Base-by-base conservation (phyloP, 306 rosid genomes). In the Rosa chinensis region DNA sequence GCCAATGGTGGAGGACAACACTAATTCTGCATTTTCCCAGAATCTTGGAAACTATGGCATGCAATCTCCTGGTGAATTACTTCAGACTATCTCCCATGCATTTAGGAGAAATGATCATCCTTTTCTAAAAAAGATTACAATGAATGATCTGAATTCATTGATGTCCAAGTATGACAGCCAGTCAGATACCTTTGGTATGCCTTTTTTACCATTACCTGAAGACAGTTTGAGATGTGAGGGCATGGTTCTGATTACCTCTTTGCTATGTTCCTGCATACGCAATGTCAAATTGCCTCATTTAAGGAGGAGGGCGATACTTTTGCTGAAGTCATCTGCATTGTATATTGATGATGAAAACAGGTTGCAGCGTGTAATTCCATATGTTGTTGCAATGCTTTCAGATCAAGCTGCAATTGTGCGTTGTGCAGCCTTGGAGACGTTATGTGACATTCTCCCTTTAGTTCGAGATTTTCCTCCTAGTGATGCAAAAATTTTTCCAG, bases 391-490 rank as follows among this genome's bases (percentile, higher is more conserved):
- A 69, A 92, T 95, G 99, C 97, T 95, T 81, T 92, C 90, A 35
- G 99, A 95, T 84, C 77, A 92, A 50, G 92, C 96, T 21, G 99
- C 97, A 82, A 95, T 93, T 87, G 99, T 93, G 61, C 98, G 99
- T 45, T 95, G 97, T 52, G 98, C 99, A 84, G 94, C 99, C 70
- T 74, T 95, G 82, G 99, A 95, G 83, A 95, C 98, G 50, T 77
- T 95, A 85, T 92, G 94, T 80, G 96, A 95, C 87, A 93, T 95
- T 83, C 89, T 95, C 76, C 94, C 98, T 82, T 78, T 93, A 76
- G 97, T 95, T 62, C 91, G 96, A 37, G 98, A 93, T 72, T 95
- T 95, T 84, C 99, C 98, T 49, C 99, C 99, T 0, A 95, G 99
- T 82, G 99, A 95, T 88, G 99, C 98, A 43, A 93, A 93, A 86